Evolutionary conservation across 805 yeast genomes (phyloP).

Genomic region (Pichia membranifaciens): DNA sequence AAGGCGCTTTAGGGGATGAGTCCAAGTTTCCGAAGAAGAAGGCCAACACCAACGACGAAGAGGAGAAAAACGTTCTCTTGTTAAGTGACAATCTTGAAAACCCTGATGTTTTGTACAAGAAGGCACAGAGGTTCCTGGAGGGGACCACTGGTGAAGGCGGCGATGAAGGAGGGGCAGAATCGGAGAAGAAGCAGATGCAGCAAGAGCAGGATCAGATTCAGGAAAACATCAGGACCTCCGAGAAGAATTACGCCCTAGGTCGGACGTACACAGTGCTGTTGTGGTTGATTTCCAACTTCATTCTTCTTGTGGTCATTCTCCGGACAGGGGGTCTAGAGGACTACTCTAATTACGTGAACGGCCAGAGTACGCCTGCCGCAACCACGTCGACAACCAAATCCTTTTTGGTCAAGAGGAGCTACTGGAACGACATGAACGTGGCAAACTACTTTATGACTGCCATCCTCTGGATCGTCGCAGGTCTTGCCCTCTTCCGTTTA

Average conservation of each 20-base stretch:
- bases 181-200: constrained; percentile 37
- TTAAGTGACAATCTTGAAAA: constrained; percentile 28
- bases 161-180: constrained; percentile 40
- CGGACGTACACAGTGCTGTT: constrained; percentile 81
- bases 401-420: constrained; percentile 15
- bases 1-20: constrained; percentile 62
- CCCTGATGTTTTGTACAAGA: constrained; percentile 26
- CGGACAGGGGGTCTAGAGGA: constrained; percentile 73
- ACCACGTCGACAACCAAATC: constrained; percentile 32
- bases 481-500: constrained; percentile 73
- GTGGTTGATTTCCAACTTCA: constrained; percentile 83
- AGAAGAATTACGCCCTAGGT: constrained; percentile 80
- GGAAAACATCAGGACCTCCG: constrained; percentile 20
- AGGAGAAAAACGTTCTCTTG: constrained; percentile 21
- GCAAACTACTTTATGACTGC: constrained; percentile 62
- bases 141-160: constrained; percentile 11
- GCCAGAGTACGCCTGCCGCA: constrained; percentile 7
- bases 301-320: constrained; percentile 71
- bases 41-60: constrained; percentile 15
- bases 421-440: constrained; percentile 17
- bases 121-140: constrained; percentile 23
- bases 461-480: constrained; percentile 88
- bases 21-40: constrained; percentile 56
- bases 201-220: constrained; percentile 4
- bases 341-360: constrained; percentile 17